phyloP scores from a whole-genome alignment of 1,284 basidiomycete species.

The Boletus nobilissimus region DNA sequence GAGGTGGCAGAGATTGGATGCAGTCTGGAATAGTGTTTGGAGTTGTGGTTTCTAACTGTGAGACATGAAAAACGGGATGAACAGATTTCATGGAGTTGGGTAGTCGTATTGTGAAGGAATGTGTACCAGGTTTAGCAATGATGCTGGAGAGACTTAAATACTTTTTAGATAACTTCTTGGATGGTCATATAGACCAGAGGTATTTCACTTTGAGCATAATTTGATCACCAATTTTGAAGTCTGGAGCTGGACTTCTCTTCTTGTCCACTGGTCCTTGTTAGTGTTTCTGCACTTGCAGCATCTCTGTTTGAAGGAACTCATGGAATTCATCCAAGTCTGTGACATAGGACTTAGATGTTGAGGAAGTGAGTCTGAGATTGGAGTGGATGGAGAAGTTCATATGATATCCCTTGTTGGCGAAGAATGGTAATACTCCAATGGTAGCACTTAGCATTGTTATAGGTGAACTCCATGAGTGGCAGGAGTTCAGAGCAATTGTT shows the following conservation, averaged over 20 bases:
- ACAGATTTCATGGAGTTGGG: not conserved
- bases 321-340: not conserved
- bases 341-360: not conserved
- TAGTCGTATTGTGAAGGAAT: not conserved
- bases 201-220: not conserved
- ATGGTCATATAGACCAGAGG: not conserved
- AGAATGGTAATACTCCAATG: not conserved
- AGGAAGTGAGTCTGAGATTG: not conserved
- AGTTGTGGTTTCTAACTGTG: not conserved
- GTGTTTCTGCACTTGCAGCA: not conserved
- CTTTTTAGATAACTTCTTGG: not conserved
- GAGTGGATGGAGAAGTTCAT: not conserved
- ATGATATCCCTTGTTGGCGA: not conserved
- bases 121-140: not conserved
- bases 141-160: not conserved
- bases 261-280: not conserved
- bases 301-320: not conserved
- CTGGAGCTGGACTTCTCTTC: not conserved
- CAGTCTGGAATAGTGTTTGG: not conserved
- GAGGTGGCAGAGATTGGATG: not conserved
- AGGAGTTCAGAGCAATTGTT: not conserved
- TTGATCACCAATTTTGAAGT: not conserved
- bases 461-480: not conserved
- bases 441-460: not conserved
- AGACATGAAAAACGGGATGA: not conserved